Evolutionary conservation across 1,284 basidiomycete genomes (phyloP), one percentile per base, ranked within the genome.

Genomic region (Mycena sp.): DNA sequence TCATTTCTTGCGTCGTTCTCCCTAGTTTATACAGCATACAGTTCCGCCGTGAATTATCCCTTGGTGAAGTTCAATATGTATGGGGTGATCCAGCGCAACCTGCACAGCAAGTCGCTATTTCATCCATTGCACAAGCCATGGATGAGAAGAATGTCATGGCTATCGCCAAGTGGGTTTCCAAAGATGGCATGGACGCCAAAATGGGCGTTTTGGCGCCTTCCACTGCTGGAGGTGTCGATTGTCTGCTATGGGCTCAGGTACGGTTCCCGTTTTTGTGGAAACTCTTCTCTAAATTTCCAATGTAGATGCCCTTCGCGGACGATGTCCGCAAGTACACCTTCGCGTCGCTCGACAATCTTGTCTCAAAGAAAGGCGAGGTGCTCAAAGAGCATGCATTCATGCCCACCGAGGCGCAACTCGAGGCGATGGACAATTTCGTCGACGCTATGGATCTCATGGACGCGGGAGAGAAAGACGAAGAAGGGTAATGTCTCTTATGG

Each of bases 291-390:
- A 37, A 26, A 35, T 35, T 35, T 35, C 54, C 21, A 28, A 23
- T 32, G 61, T 66, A 96, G 91, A 88, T 98, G 82, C 97, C 97
- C 0, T 99, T 98, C 72, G 93, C 95, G 4, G 96, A 99, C 72
- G 97, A 99, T 71, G 82, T 96, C 56, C 87, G 94, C 64, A 90
- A 88, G 66, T 95, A 95, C 75, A 89, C 87, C 11, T 98, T 99
- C 74, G 88, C 92, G 0, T 94, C 94, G 0, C 83, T 99, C 37
- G 88, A 90, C 41, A 85, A 84, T 11, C 83, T 97, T 32, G 80
- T 92, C 67, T 91, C 88, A 49, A 92, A 88, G 71, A 90, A 89
- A 38, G 95, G 95, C 3, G 88, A 92, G 65, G 77, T 78, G 4
- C 76, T 98, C 43, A 85, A 78, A 6, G 87, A 89, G 65, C 96